A percentile compares a stretch with the other conserved stretches of the same genome.
Evolutionary conservation across 2,329 filamentous ascomycete genomes (phyloP).

Genomic region (Orbilia ellipsospora): DNA sequence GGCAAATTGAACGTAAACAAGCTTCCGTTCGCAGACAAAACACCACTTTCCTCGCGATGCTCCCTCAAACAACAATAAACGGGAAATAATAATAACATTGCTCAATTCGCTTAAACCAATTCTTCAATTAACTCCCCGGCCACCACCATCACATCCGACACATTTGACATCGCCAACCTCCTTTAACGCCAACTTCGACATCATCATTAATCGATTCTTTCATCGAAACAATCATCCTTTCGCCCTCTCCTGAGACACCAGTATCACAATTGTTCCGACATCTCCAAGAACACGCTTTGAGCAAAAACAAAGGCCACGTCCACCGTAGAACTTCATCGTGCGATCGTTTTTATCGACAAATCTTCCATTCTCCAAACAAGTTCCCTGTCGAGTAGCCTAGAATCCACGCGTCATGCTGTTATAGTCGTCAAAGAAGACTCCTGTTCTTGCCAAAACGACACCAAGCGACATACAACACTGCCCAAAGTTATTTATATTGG

Average conservation of each 20-base stretch:
- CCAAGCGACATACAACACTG: constrained; percentile 19
- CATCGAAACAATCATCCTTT: constrained; percentile 4
- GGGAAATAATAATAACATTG: constrained; percentile 36
- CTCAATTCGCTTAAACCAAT: constrained; percentile 32
- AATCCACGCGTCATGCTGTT: constrained; percentile 52
- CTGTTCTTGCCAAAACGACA: constrained; percentile 6
- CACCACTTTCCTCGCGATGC: constrained; percentile 25
- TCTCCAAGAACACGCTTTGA: not conserved
- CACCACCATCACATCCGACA: not conserved
- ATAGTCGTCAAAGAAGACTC: constrained; percentile 40
- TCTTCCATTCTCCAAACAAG: constrained; percentile 20
- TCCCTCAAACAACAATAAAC: not conserved
- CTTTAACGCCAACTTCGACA: constrained; percentile 2
- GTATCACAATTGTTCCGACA: constrained; percentile 3
- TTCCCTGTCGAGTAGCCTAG: constrained; percentile 1
- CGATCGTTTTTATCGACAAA: constrained; percentile 13
- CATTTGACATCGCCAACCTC: constrained; percentile 22
- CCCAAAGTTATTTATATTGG: not conserved
- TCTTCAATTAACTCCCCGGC: constrained; percentile 24
- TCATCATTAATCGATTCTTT: constrained; percentile 22
- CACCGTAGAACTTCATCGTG: not conserved
- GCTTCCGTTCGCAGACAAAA: constrained; percentile 14
- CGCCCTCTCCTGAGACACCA: not conserved
- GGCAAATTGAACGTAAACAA: constrained; percentile 11
- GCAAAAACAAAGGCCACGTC: not conserved